Percentiles rank a stretch among this genome's conserved stretches.
phyloP scores from a whole-genome alignment of 345 rosid genomes.

The Limnanthes douglasii region DNA sequence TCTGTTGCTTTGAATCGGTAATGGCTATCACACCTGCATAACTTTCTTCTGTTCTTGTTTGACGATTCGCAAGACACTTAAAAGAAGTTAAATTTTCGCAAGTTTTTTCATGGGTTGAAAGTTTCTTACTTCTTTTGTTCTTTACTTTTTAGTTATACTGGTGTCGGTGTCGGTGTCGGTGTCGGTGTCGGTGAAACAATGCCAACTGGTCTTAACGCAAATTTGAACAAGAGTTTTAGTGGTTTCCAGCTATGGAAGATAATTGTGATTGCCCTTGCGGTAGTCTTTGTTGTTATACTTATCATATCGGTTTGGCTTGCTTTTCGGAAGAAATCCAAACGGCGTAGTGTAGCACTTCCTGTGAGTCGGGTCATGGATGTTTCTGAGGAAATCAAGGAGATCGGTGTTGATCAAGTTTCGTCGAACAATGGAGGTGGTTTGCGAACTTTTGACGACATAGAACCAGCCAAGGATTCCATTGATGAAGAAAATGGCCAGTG shows the following conservation, averaged over 20 bases:
- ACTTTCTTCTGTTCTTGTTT: too few relatives aligned
- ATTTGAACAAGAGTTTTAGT: constrained; percentile 37
- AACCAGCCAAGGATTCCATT: constrained; percentile 33
- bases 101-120: too few relatives aligned
- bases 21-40: too few relatives aligned
- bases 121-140: constrained; percentile 11
- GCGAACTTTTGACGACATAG: constrained; percentile 28
- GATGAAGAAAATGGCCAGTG: constrained; percentile 32
- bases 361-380: constrained; percentile 23
- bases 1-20: too few relatives aligned
- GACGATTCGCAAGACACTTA: too few relatives aligned
- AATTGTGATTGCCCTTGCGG: constrained; percentile 43
- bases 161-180: constrained; percentile 12
- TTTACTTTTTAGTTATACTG: constrained; percentile 8
- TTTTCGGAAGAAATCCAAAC: constrained; percentile 54
- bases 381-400: constrained; percentile 83
- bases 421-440: constrained; percentile 32
- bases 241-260: constrained; percentile 63
- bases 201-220: constrained; percentile 45
- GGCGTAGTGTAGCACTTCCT: constrained; percentile 28
- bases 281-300: constrained; percentile 35
- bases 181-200: constrained; percentile 18
- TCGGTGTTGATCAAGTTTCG: constrained; percentile 65
- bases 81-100: too few relatives aligned
- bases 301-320: constrained; percentile 57